Evolutionary conservation across 192 early-diverging fungal genomes (phyloP).

Genomic region (Backusella psychrophila): DNA sequence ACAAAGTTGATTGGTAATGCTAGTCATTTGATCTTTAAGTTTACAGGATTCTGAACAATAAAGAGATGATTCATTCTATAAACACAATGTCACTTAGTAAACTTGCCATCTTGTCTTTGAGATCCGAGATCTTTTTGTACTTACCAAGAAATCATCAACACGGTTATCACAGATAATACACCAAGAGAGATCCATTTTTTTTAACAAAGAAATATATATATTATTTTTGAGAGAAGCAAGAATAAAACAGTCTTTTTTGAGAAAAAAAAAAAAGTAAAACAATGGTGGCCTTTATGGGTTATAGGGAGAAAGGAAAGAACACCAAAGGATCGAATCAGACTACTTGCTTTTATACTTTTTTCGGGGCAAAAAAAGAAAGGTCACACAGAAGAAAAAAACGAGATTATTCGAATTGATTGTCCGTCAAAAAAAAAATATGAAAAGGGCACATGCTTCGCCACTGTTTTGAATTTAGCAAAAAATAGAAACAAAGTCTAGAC

Average conservation of each 20-base stretch:
- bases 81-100: too few species aligned
- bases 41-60: constrained; percentile 26
- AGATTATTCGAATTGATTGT: too few species aligned
- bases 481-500: not conserved
- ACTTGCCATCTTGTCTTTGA: not conserved
- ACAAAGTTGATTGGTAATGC: not conserved
- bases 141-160: constrained; percentile 26
- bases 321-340: not conserved
- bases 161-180: constrained; percentile 37
- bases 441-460: not conserved
- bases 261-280: not conserved
- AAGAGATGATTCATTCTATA: constrained; percentile 18
- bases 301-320: not conserved
- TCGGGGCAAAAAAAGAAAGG: not conserved
- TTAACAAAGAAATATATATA: not conserved
- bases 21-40: constrained; percentile 14
- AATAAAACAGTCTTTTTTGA: constrained; percentile 3
- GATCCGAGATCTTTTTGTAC: not conserved
- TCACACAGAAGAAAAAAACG: not conserved
- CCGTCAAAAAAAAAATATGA: too few species aligned
- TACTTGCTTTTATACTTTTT: not conserved
- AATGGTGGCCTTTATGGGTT: not conserved
- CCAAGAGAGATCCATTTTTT: constrained; percentile 36
- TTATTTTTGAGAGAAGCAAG: not conserved
- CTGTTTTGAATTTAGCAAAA: not conserved